Base-by-base conservation (phyloP, 176 grass and related monocot genomes). In the Echinochloa phyllopogon region DNA sequence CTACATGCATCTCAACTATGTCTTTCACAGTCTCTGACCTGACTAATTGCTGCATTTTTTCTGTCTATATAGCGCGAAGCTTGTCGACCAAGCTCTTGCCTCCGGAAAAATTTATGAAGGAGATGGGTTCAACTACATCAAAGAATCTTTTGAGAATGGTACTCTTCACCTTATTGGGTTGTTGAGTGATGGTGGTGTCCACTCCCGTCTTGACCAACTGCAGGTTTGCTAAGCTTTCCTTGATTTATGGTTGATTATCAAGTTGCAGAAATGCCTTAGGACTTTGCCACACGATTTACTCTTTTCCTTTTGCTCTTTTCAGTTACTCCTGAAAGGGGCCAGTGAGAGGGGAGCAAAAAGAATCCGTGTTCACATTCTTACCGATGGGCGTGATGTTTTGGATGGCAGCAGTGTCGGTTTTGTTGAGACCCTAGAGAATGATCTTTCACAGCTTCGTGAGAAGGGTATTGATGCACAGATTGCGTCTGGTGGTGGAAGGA, bases 371-470 rank as follows among this genome's bases (percentile, higher is more conserved):
- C 96, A 99, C 75, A 86, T 99, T 47, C 93, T 99, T 78, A 99
- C 96, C 36, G 96, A 99, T 81, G 96, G 96, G 2, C 93, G 96
- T 84, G 96, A 99, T 91, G 96, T 99, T 69, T 94, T 99, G 89
- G 96, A 99, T 91, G 96, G 96, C 33, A 89, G 89, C 47, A 99
- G 96, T 43, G 75, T 99, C 82, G 94, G 94, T 65, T 99, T 99
- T 16, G 90, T 99, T n/a, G 91, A 99, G 72, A 94, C 83, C 50
- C 82, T 99, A 58, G 96, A 99, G 86, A 94, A 89, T n/a, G 90
- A 94, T 75, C 93, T 99, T 82, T 76, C 68, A 1, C 71, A 91
- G 74, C 86, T 96, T 81, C 78, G 91, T 33, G 91, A 86, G 36
- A 91, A 99, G 59, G 96, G 96, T 76, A 43, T 96, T 82, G 96